These are phyloP conservation scores for Zasmidium citrigriseum DNA, from an alignment of 2,329 filamentous ascomycete genomes.

Conservation along the genomic window DNA sequence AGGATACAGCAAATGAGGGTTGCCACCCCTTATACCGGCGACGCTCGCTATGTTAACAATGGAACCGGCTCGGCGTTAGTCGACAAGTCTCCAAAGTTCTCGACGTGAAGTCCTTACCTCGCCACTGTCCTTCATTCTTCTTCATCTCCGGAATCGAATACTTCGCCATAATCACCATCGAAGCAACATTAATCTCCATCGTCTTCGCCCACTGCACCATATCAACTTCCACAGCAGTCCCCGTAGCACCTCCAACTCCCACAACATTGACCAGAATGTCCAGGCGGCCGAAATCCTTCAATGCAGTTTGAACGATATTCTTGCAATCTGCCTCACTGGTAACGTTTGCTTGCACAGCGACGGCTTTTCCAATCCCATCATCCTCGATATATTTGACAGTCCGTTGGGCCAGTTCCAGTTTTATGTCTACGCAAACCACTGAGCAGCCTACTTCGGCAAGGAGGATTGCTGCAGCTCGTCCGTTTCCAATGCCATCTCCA, in stretches of 20 bases:
- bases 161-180: slow-evolving; percentile 66
- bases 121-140: slow-evolving; percentile 51
- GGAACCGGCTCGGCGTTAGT: slow-evolving; percentile 31
- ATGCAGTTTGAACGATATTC: slow-evolving; percentile 40
- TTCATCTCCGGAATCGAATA: slow-evolving; percentile 62
- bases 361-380: slow-evolving; percentile 39
- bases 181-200: slow-evolving; percentile 63
- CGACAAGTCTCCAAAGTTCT: background rate
- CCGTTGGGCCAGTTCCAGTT: slow-evolving; percentile 50
- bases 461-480: slow-evolving; percentile 59
- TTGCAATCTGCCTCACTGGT: slow-evolving; percentile 56
- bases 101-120: slow-evolving; percentile 28
- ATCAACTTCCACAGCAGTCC: slow-evolving; percentile 63
- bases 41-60: slow-evolving; percentile 67
- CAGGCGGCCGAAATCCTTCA: slow-evolving; percentile 55
- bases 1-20: slow-evolving; percentile 56
- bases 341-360: slow-evolving; percentile 56
- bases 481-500: slow-evolving; percentile 62
- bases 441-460: slow-evolving; percentile 60
- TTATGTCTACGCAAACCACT: slow-evolving; percentile 61
- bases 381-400: slow-evolving; percentile 57
- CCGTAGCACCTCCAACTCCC: slow-evolving; percentile 59
- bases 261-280: slow-evolving; percentile 68
- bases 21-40: slow-evolving; percentile 57
- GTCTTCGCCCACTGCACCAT: slow-evolving; percentile 59